Evolutionary conservation across 228 moss, liverwort and hornwort genomes (phyloP).

Genomic region (Sphagnum fallax): DNA sequence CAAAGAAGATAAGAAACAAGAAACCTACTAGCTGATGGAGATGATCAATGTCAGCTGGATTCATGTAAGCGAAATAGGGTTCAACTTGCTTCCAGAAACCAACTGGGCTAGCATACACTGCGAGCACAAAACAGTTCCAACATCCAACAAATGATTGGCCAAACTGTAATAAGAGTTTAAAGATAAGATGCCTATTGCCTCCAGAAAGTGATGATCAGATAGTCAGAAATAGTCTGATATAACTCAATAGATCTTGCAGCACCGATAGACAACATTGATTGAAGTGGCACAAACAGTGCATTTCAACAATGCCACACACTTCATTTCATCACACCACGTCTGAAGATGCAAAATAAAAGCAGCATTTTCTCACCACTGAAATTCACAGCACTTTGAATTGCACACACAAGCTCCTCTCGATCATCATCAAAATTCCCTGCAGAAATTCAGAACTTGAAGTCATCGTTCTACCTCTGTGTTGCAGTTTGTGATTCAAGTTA

Average conservation of each 20-base stretch:
- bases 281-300: too few relatives aligned
- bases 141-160: not conserved
- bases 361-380: slow-evolving; percentile 53
- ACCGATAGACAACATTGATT: too few relatives aligned
- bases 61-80: slow-evolving; percentile 68
- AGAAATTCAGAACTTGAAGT: not conserved
- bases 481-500: too few relatives aligned
- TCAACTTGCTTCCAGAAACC: slow-evolving; percentile 74
- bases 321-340: too few relatives aligned
- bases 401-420: slow-evolving; percentile 67
- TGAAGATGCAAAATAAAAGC: too few relatives aligned
- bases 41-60: slow-evolving; percentile 53
- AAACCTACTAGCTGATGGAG: slow-evolving; percentile 45
- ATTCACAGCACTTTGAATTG: slow-evolving; percentile 64
- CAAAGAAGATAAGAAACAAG: not conserved
- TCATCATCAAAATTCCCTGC: slow-evolving; percentile 94
- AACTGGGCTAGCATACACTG: slow-evolving; percentile 56
- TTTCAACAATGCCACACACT: too few relatives aligned
- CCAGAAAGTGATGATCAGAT: not conserved
- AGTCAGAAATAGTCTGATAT: not conserved
- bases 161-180: not conserved
- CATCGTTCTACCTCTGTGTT: too few relatives aligned
- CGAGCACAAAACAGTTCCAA: slow-evolving; percentile 7
- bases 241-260: too few relatives aligned
- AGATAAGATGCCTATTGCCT: too few relatives aligned